Percentiles rank a stretch among this genome's conserved stretches.
These are phyloP conservation scores for Colletotrichum australisinense DNA, from an alignment of 2,329 filamentous ascomycete species.

Conservation along the genomic window DNA sequence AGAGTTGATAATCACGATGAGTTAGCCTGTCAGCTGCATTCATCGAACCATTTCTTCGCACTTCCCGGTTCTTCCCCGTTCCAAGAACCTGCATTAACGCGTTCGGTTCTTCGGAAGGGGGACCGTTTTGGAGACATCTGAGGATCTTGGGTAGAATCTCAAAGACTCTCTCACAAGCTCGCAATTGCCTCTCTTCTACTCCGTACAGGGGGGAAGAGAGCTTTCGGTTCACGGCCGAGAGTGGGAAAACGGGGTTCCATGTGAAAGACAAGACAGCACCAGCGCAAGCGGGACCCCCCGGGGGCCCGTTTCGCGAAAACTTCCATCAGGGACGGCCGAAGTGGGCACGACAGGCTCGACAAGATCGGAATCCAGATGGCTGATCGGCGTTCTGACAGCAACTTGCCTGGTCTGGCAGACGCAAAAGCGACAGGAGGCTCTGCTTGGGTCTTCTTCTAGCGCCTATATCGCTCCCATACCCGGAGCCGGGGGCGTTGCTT, in stretches of 20 bases:
- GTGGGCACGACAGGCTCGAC: slow-evolving; percentile 17
- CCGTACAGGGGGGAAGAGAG: background rate
- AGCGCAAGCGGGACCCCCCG: slow-evolving; percentile 5
- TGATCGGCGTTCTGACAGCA: slow-evolving; percentile 19
- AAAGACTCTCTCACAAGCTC: background rate
- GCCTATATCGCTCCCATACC: background rate
- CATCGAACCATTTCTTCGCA: slow-evolving; percentile 14
- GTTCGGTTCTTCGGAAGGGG: background rate
- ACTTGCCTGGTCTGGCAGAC: background rate
- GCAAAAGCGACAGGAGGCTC: slow-evolving; percentile 18
- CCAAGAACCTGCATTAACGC: slow-evolving; percentile 2
- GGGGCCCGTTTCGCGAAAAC: background rate
- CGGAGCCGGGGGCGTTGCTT: background rate
- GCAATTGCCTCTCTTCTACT: background rate
- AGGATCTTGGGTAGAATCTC: background rate
- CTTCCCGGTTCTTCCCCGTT: background rate
- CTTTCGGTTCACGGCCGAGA: slow-evolving; percentile 23
- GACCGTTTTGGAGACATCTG: background rate
- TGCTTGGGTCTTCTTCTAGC: slow-evolving; percentile 13
- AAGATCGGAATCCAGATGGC: slow-evolving; percentile 27
- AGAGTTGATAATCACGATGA: background rate
- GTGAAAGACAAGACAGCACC: background rate
- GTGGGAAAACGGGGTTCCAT: background rate
- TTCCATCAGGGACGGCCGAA: slow-evolving; percentile 5
- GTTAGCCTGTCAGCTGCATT: slow-evolving; percentile 17